A percentile compares a stretch with the other conserved stretches of the same genome.
Conservation (phyloP, 768 basidiomycete species). For the Russula abietina region DNA sequence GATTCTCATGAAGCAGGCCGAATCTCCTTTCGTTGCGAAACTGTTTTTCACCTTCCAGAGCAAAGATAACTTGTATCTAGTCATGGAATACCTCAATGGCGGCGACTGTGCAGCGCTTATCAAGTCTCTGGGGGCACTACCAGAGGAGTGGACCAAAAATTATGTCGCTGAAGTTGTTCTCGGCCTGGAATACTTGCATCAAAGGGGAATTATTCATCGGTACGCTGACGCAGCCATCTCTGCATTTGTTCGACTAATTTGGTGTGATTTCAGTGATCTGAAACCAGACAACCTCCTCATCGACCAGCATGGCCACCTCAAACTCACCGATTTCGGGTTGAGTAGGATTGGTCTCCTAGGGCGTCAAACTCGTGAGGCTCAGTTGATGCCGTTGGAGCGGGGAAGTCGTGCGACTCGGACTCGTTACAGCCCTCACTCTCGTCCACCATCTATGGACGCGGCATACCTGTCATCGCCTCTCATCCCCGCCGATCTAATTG, state of each 20-base stretch:
- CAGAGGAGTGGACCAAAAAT: constrained; percentile 95
- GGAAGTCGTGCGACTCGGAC: constrained; percentile 38
- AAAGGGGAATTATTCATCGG: constrained; percentile 95
- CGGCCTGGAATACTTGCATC: constrained; percentile 94
- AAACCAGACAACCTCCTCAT: constrained; percentile 98
- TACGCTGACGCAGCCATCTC: constrained; percentile 35
- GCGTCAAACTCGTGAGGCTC: constrained; percentile 78
- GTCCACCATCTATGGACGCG: constrained; percentile 78
- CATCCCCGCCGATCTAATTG: constrained; percentile 47
- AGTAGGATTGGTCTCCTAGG: constrained; percentile 97
- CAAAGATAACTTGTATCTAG: constrained; percentile 97
- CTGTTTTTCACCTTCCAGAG: constrained; percentile 99
- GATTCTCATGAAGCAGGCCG: constrained; percentile 99
- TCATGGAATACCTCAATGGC: constrained; percentile 99
- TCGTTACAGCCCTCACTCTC: constrained; percentile 60
- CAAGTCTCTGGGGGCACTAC: constrained; percentile 87
- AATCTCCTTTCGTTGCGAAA: constrained; percentile 96
- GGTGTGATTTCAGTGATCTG: constrained; percentile 59
- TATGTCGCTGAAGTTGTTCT: constrained; percentile 96
- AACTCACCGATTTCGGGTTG: constrained; percentile 96
- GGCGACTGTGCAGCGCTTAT: constrained; percentile 97
- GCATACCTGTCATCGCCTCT: constrained; percentile 74
- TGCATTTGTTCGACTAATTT: constrained; percentile 6
- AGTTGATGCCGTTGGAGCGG: constrained; percentile 30
- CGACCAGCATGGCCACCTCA: constrained; percentile 92